Evolutionary conservation across 1,139 yeast species (phyloP).

Genomic region (Candida frijolesensis): DNA sequence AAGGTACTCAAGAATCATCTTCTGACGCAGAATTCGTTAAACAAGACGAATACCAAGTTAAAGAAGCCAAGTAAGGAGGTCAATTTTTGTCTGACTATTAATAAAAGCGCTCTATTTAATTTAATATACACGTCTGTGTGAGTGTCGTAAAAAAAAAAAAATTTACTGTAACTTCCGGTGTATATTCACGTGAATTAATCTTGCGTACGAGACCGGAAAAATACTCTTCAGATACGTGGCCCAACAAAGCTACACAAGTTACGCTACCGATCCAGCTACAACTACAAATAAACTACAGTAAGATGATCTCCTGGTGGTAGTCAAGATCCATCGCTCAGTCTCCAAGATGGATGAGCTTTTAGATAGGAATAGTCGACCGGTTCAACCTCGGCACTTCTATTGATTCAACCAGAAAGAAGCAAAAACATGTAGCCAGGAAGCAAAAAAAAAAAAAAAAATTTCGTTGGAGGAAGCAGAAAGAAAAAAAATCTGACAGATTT

Average conservation of each 20-base stretch:
- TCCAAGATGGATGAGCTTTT: no score
- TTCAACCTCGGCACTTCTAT: neutral
- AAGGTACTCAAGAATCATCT: conserved; percentile 6
- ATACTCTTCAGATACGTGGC: no score
- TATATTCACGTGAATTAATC: no score
- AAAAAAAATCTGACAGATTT: conserved; percentile 1
- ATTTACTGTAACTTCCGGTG: no score
- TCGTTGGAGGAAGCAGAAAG: conserved; percentile 3
- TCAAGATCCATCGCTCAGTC: no score
- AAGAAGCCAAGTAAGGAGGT: neutral
- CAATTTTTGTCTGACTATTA: neutral
- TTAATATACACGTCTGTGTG: neutral
- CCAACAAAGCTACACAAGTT: no score
- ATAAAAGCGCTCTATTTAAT: neutral
- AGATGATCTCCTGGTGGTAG: no score
- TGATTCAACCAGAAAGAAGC: neutral
- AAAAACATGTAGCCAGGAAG: neutral
- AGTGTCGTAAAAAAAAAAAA: no score
- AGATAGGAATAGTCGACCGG: no score
- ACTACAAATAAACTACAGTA: no score
- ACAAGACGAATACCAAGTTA: neutral
- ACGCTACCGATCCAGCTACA: no score
- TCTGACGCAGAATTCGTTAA: conserved; percentile 4
- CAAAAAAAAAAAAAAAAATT: conserved; percentile 5
- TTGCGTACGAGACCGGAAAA: no score